These are phyloP conservation scores for Morella rubra DNA, from an alignment of 306 rosid genomes.

Conservation along the genomic window DNA sequence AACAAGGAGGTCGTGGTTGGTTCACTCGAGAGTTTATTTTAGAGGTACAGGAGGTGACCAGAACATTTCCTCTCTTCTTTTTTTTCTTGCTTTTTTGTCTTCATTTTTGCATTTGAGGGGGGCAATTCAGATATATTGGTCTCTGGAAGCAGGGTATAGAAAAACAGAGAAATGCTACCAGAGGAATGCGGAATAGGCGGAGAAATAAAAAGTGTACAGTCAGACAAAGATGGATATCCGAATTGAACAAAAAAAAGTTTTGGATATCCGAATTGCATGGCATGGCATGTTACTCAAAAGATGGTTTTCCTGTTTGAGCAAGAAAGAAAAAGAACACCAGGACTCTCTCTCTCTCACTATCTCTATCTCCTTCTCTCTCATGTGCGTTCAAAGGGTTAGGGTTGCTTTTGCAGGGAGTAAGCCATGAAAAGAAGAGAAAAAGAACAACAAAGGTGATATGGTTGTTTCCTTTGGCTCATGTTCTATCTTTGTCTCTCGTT, in stretches of 20 bases:
- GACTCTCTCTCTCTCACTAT: slow-evolving; percentile 19
- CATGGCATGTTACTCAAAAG: slow-evolving; percentile 17
- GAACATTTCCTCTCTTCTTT: not conserved
- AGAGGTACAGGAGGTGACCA: not conserved
- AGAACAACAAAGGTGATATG: slow-evolving; percentile 33
- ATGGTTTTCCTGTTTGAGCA: slow-evolving; percentile 34
- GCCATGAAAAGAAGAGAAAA: slow-evolving; percentile 54
- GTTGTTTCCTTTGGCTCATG: slow-evolving; percentile 41
- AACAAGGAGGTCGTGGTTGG: not conserved
- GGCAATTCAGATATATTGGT: not conserved
- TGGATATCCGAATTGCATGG: slow-evolving; percentile 42
- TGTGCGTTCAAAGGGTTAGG: slow-evolving; percentile 39
- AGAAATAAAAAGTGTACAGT: slow-evolving; percentile 43
- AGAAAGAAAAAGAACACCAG: slow-evolving; percentile 40
- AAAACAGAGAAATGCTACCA: slow-evolving; percentile 29
- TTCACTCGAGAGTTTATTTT: not conserved
- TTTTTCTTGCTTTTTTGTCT: not conserved
- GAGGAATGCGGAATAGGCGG: slow-evolving; percentile 29
- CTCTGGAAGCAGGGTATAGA: slow-evolving; percentile 36
- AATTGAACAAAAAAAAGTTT: slow-evolving; percentile 35
- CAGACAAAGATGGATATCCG: slow-evolving; percentile 42
- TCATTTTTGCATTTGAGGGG: not conserved
- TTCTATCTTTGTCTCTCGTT: slow-evolving; percentile 45
- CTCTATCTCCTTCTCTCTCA: too few species aligned
- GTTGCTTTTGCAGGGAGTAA: slow-evolving; percentile 41